Conservation (phyloP, 1,139 yeast genomes). For the Candida freyschussii region DNA sequence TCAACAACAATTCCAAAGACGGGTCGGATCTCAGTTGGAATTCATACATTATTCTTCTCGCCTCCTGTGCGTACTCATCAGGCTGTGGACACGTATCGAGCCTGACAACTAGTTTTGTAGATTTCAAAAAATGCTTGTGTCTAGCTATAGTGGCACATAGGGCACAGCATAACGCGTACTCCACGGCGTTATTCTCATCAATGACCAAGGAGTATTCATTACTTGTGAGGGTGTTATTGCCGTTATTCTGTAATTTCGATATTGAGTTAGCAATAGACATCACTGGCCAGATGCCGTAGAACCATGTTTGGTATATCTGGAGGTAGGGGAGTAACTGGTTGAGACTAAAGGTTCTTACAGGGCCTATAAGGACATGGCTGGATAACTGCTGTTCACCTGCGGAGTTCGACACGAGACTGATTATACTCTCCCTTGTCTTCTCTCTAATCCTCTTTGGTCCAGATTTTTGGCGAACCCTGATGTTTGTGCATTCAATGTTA, state of each 20-base stretch:
- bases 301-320: conserved; percentile 24
- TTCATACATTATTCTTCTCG: conserved; percentile 17
- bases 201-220: conserved; percentile 1
- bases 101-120: conserved; percentile 14
- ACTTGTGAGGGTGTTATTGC: conserved; percentile 3
- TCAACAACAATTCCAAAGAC: conserved; percentile 13
- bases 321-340: conserved; percentile 20
- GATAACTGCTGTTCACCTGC: background rate
- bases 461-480: conserved; percentile 22
- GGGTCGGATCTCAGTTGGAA: conserved; percentile 17
- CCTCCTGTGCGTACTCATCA: conserved; percentile 19
- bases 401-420: conserved; percentile 6
- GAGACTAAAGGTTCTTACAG: conserved; percentile 10
- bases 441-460: conserved; percentile 23
- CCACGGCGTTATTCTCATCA: conserved; percentile 13
- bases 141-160: conserved; percentile 22
- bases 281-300: conserved; percentile 25
- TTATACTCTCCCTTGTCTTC: conserved; percentile 20
- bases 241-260: conserved; percentile 11
- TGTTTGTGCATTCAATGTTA: conserved; percentile 20
- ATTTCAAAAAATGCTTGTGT: conserved; percentile 20
- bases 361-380: background rate
- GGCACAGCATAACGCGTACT: conserved; percentile 21
- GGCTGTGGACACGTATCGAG: conserved; percentile 20
- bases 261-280: conserved; percentile 16